Base-by-base conservation (phyloP, 805 yeast species). In the Kregervanrija fluxuum region DNA sequence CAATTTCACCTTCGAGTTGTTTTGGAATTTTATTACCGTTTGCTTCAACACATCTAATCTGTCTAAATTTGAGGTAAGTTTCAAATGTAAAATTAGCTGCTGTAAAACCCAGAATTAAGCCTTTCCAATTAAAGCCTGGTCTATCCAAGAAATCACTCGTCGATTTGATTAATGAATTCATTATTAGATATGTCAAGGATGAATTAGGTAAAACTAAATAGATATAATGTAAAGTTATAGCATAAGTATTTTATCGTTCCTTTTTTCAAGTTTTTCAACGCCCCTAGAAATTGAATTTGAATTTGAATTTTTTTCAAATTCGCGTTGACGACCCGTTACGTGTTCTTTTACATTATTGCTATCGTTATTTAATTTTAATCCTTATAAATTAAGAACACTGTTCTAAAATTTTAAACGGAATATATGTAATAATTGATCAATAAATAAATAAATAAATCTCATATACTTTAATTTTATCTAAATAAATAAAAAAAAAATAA, bases 81-180 rank as follows among this genome's bases (percentile, higher is more conserved):
- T 87, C 93, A 60, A 89, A 89, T 3, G 73, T 64, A 57, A 75
- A 88, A 59, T 88, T 85, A 31, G 85, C 85, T 12, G 82, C 69
- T 4, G 95, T 74, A 57, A 88, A 79, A 1, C 89, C 85, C 38
- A 85, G 61, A 39, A 91, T 77, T 37, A 90, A 68, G 11, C 72
- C 56, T 59, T 87, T 88, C 96, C 96, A 93, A 49, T 88, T 75
- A 55, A 87, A 75, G 12, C 73, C 71, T 3, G 93, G 82, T 40
- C 66, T 68, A 59, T 88, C 95, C 48, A 83, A 66, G 32, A 75
- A 63, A 3, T 71, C 57, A 48, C 80, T 75, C 11, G 79, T 61
- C 11, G 60, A 38, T 37, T 66, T 62, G 34, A 66, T 56, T n/a
- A 65, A 34, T 22, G 55, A 52, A 11, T 50, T 51, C 62, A 58